These are phyloP conservation scores for Termitomyces sp. DNA, from an alignment of 768 basidiomycete genomes.

Conservation along the genomic window DNA sequence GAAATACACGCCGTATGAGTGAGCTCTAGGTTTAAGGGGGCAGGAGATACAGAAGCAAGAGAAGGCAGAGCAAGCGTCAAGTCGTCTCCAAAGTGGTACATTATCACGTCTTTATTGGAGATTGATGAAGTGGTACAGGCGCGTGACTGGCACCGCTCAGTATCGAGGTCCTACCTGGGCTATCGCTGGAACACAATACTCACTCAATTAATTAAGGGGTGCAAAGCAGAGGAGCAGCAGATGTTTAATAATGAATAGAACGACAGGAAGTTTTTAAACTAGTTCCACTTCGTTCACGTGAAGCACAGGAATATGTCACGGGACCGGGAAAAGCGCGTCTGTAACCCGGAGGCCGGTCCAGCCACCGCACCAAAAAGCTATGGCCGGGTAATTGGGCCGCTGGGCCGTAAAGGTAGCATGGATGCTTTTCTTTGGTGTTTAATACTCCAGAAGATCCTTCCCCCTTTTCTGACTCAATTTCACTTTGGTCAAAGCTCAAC, in stretches of 20 bases:
- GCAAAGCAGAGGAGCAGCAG: not conserved
- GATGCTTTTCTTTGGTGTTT: too few relatives aligned
- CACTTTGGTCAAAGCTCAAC: not conserved
- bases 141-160: constrained; percentile 1
- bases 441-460: not conserved
- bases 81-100: constrained; percentile 18
- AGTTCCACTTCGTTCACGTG: not conserved
- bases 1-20: not conserved
- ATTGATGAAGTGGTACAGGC: not conserved
- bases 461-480: not conserved
- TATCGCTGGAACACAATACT: not conserved
- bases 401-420: too few relatives aligned
- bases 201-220: not conserved
- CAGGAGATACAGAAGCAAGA: not conserved
- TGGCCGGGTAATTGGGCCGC: too few relatives aligned
- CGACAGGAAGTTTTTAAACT: too few relatives aligned
- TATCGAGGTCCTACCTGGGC: not conserved
- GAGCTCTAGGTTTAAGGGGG: not conserved
- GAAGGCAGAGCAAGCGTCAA: not conserved
- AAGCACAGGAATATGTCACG: not conserved
- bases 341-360: not conserved
- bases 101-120: constrained; percentile 28
- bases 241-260: too few relatives aligned
- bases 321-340: constrained; percentile 7
- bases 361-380: too few relatives aligned